These are phyloP conservation scores for Fusarium pseudonygamai DNA, from an alignment of 2,329 filamentous ascomycete species.

Conservation along the genomic window DNA sequence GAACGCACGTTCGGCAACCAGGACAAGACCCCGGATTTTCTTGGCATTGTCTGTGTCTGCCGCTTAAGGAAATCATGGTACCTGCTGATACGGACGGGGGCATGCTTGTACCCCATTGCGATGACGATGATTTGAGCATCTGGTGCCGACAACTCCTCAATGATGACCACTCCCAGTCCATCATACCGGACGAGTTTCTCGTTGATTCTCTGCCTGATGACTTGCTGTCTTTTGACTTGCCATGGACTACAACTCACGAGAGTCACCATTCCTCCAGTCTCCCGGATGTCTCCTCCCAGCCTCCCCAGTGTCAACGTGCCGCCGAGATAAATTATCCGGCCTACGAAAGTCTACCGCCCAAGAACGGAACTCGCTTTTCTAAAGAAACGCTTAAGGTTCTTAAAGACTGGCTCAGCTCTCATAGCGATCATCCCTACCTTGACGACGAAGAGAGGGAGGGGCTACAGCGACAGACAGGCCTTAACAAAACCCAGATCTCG, in stretches of 20 bases:
- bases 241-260: neutral
- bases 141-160: neutral
- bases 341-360: rapidly evolving
- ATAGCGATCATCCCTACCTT: neutral
- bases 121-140: no score
- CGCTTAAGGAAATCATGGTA: neutral
- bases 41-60: rapidly evolving
- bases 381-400: neutral
- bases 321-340: neutral
- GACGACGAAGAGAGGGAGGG: neutral
- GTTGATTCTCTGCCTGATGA: rapidly evolving
- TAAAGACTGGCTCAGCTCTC: rapidly evolving
- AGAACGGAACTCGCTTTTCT: neutral
- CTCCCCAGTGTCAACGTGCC: no score
- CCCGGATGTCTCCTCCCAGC: rapidly evolving
- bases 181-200: rapidly evolving
- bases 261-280: rapidly evolving
- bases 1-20: neutral
- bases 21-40: rapidly evolving
- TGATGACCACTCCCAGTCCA: rapidly evolving
- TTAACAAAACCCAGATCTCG: neutral
- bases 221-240: rapidly evolving
- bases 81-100: rapidly evolving
- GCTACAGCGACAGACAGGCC: neutral
- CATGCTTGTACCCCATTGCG: rapidly evolving